phyloP scores from a whole-genome alignment of 2,329 filamentous ascomycete species.

The Paraphoma sp. region DNA sequence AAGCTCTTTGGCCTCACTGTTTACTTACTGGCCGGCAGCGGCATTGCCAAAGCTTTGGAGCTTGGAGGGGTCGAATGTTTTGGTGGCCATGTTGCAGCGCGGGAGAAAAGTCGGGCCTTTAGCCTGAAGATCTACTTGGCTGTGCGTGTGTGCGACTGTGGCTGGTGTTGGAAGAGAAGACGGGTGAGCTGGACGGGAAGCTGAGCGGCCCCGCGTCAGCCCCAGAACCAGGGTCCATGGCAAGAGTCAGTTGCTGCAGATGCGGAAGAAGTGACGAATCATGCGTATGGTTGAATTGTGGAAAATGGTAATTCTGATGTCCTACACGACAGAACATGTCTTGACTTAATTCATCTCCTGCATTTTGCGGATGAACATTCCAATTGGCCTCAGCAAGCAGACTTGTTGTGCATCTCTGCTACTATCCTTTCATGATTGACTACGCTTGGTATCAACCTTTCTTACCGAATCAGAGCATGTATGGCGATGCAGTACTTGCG shows the following conservation, averaged over 20 bases:
- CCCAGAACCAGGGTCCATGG: slow-evolving; percentile 17
- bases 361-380: no score
- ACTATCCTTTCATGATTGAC: no score
- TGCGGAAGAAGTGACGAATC: neutral
- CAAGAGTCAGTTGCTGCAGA: slow-evolving; percentile 21
- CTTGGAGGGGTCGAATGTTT: slow-evolving; percentile 64
- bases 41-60: slow-evolving; percentile 75
- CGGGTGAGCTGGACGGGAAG: neutral
- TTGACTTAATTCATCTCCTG: neutral
- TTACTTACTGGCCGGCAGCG: slow-evolving; percentile 82
- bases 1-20: slow-evolving; percentile 5
- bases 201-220: neutral
- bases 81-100: slow-evolving; percentile 42
- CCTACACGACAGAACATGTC: neutral
- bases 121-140: neutral
- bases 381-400: no score
- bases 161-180: neutral
- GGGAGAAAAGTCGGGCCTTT: neutral
- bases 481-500: neutral
- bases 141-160: neutral
- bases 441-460: no score
- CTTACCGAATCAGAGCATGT: no score
- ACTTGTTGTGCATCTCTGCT: no score
- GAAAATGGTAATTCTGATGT: neutral
- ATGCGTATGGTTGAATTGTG: neutral